Evolutionary conservation across 257 asterid genomes (phyloP), one percentile per base, ranked within the genome.

Genomic region (Solanum chaucha): DNA sequence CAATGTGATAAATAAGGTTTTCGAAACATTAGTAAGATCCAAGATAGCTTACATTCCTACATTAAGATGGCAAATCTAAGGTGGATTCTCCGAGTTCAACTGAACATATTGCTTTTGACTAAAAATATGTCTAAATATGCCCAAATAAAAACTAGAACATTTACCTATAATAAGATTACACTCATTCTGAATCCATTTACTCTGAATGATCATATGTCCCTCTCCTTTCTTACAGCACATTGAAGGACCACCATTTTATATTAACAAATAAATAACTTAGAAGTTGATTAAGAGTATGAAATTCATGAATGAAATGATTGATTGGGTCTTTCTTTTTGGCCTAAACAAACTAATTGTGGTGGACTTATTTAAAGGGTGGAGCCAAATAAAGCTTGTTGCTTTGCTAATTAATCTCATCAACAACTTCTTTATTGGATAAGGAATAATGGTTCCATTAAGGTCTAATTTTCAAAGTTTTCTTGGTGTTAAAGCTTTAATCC

Each of bases 391-490:
- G 67, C 40, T 78, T 78, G 40, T 78, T 26, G 26, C 40, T 78
- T 78, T 78, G 65, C 64, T 46, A 20, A 81, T 34, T 87, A 71
- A 85, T 51, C 82, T 65, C 55, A 87, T 64, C 86, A 46, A 32
- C 40, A 38, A 14, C 19, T 34, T 82, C 34, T 87, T 77, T 85
- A 74, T 86, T 71, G 86, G 88, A 82, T 86, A 86, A 26, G 85
- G 78, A 88, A 88, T 86, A 51, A 89, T 89, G 28, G 72, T 28
- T 85, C 75, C 88, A 89, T 26, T 85, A 41, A 41, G 94, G 93
- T 84, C 91, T 86, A 88, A 85, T 86, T 87, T 87, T 86, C 65
- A 48, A 83, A 72, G n/a, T 68, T 89, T 89, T 90, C 88, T 89
- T 87, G 86, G 87, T 82, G 89, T 87, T 67, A 90, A 90, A 92